phyloP scores from a whole-genome alignment of 2,329 filamentous ascomycete species.

The Xylogone sp. region DNA sequence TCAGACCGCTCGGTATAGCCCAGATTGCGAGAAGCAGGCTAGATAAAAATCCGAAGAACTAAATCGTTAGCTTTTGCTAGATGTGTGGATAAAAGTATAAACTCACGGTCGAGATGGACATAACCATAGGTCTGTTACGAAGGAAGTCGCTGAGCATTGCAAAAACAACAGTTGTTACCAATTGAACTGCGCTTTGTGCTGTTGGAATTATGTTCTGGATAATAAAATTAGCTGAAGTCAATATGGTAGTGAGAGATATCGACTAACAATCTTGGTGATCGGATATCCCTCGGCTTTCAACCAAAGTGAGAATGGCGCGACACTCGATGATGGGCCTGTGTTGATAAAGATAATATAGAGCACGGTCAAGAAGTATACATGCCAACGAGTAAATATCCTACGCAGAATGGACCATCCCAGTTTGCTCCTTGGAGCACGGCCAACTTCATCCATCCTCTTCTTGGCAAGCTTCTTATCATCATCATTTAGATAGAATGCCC shows the following conservation, averaged over 20 bases:
- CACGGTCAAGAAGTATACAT: slow-evolving; percentile 32
- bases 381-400: slow-evolving; percentile 31
- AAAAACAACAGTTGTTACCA: slow-evolving; percentile 48
- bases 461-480: slow-evolving; percentile 15
- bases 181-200: slow-evolving; percentile 45
- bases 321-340: slow-evolving; percentile 27
- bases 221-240: slow-evolving; percentile 1
- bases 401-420: slow-evolving; percentile 20
- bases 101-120: slow-evolving; percentile 27
- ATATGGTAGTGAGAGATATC: no score
- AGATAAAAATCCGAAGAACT: slow-evolving; percentile 31
- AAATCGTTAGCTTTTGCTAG: neutral
- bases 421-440: slow-evolving; percentile 21
- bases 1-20: slow-evolving; percentile 19
- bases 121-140: slow-evolving; percentile 25
- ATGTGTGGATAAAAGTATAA: neutral
- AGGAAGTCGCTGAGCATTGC: slow-evolving; percentile 51
- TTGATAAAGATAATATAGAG: slow-evolving; percentile 38
- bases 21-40: slow-evolving; percentile 33
- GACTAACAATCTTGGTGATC: slow-evolving; percentile 40
- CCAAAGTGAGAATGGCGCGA: slow-evolving; percentile 36
- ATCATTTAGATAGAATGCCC: slow-evolving; percentile 19
- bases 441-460: slow-evolving; percentile 22
- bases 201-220: slow-evolving; percentile 44
- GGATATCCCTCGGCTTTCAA: slow-evolving; percentile 39